phyloP scores from a whole-genome alignment of 2,329 filamentous ascomycete species.

The Plectosphaerella cucumerina region DNA sequence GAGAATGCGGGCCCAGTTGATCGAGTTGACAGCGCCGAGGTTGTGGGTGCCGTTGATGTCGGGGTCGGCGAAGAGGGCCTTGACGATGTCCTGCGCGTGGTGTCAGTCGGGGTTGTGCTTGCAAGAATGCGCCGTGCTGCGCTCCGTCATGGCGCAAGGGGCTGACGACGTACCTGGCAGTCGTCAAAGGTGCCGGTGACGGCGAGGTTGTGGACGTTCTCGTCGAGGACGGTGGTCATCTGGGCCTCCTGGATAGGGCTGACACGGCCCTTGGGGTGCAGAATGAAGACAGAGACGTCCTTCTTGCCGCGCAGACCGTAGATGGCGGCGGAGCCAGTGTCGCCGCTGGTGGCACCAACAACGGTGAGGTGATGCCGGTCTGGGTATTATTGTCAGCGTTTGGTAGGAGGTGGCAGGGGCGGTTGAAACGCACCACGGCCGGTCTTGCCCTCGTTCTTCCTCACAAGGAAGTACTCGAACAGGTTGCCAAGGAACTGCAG shows the following conservation, averaged over 20 bases:
- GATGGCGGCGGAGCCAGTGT: constrained; percentile 92
- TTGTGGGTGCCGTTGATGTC: constrained; percentile 79
- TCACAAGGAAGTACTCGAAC: constrained; percentile 80
- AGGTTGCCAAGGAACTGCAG: constrained; percentile 95
- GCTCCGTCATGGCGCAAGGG: not conserved
- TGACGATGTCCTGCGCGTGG: constrained; percentile 71
- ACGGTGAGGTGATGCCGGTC: constrained; percentile 79
- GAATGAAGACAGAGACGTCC: constrained; percentile 93
- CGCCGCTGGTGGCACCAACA: constrained; percentile 80
- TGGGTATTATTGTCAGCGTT: constrained; percentile 25
- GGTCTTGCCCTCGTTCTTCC: constrained; percentile 66
- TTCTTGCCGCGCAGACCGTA: constrained; percentile 94
- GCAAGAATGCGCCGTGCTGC: too few species aligned
- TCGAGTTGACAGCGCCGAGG: constrained; percentile 91
- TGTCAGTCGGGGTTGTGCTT: not conserved
- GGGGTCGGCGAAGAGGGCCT: constrained; percentile 82
- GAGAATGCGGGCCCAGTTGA: constrained; percentile 93
- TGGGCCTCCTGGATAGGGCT: constrained; percentile 92
- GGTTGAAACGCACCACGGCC: constrained; percentile 40
- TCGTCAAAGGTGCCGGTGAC: constrained; percentile 93
- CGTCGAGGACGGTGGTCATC: constrained; percentile 91
- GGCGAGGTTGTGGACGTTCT: constrained; percentile 88
- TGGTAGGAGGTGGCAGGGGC: not conserved
- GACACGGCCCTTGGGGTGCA: constrained; percentile 87
- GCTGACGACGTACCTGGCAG: constrained; percentile 61